Evolutionary conservation across 345 rosid genomes (phyloP), one percentile per base, ranked within the genome.

Genomic region (Salix udensis): DNA sequence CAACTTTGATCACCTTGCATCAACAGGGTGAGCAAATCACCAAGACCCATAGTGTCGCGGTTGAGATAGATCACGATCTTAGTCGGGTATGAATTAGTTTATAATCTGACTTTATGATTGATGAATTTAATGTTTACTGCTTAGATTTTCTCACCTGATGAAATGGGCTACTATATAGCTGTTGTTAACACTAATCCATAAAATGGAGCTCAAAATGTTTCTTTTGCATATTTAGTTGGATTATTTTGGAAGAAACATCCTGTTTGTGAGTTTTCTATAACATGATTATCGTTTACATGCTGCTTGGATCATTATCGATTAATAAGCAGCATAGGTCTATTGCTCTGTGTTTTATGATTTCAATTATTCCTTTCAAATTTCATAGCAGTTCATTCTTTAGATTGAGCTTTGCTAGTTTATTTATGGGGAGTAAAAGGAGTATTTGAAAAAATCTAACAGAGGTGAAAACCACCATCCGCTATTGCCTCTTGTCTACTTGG

Each of bases 21-120:
- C 87, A 92, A 14, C 99, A 96, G 85, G 97, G 97, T 19, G 97
- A 94, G 81, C 97, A 92, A 76, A 94, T 92, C 83, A 90, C 88
- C 48, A 87, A 87, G 88, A 84, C 93, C 37, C 98, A 96, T 73
- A 72, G 84, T 6, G 71, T 78, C 68, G 94, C 97, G 77, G 96
- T 91, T 68, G 87, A 86, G 78, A 86, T 92, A 50, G 99, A 96
- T 86, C 90, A 91, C 1, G 92, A 94, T 85, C 98, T 96, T 30
- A 90, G 92, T 84, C 88, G 99, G 89, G 99, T 94, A 83, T 81
- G 97, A 31, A 65, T 68, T 64, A 37, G 23, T 34, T 79, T 61
- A 48, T n/a, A 39, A 31, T 61, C 53, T 53, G 34, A 62, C 23
- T 73, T 5, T 28, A 44, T 52, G 48, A 18, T 50, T 61, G 48